phyloP scores from a whole-genome alignment of 495 filamentous ascomycete genomes.

The Aspergillus indologenus region DNA sequence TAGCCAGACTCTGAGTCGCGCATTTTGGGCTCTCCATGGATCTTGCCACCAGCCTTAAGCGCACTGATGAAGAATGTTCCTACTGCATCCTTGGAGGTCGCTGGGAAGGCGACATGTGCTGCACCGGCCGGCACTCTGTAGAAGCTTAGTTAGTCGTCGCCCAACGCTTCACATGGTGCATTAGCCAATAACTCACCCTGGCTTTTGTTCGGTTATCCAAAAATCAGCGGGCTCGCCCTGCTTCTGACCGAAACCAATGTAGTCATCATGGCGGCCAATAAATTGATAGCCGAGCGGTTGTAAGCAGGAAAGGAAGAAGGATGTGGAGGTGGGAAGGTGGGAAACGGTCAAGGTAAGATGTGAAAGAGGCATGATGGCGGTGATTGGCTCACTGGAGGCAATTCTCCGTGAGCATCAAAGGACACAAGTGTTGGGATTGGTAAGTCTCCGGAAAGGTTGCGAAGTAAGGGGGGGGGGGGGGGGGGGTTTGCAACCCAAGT shows the following conservation, averaged over 20 bases:
- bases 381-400: conserved; percentile 13
- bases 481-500: conserved; percentile 17
- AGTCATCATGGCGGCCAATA: conserved; percentile 51
- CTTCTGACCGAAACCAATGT: conserved; percentile 56
- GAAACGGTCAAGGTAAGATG: conserved; percentile 64
- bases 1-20: conserved; percentile 51
- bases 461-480: conserved; percentile 12
- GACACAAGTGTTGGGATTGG: neutral
- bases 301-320: conserved; percentile 74
- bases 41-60: conserved; percentile 55
- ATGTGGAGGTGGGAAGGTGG: conserved; percentile 72
- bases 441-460: neutral
- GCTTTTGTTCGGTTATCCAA: conserved; percentile 55
- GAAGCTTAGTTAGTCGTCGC: conserved; percentile 15
- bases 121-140: conserved; percentile 47
- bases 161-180: neutral
- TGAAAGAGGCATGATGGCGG: conserved; percentile 52
- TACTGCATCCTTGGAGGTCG: conserved; percentile 51
- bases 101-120: conserved; percentile 58
- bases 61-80: conserved; percentile 58
- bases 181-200: conserved; percentile 39
- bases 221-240: conserved; percentile 53
- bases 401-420: conserved; percentile 11
- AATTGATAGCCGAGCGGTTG: conserved; percentile 74
- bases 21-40: conserved; percentile 52